Evolutionary conservation across 768 basidiomycete genomes (phyloP).

Genomic region (Russula abietina): DNA sequence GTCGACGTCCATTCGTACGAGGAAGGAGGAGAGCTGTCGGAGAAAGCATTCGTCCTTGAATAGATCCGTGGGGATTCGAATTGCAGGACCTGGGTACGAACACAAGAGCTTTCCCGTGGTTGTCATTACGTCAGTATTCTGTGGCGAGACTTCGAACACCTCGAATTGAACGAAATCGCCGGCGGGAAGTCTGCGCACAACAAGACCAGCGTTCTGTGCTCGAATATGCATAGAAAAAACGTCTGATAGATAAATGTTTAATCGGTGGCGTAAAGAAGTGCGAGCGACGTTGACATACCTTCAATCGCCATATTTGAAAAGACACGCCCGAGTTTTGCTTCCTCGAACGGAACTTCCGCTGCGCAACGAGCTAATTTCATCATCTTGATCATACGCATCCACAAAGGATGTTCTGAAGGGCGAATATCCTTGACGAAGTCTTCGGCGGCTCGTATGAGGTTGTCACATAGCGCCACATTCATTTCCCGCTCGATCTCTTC

Average conservation of each 20-base stretch:
- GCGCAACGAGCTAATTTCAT: not conserved
- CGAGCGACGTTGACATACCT: not conserved
- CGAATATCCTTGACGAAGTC: conserved; percentile 1
- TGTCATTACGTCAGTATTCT: conserved; percentile 34
- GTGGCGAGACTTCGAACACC: conserved; percentile 41
- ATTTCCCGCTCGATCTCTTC: not conserved
- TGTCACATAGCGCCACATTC: conserved; percentile 12
- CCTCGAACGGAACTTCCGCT: not conserved
- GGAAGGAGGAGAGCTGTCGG: conserved; percentile 35
- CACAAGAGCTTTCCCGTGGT: conserved; percentile 39
- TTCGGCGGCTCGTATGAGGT: not conserved
- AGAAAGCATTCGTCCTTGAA: conserved; percentile 32
- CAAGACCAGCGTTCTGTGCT: conserved; percentile 7
- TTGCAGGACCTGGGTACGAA: conserved; percentile 43
- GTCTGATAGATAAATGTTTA: not conserved
- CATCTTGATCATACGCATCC: conserved; percentile 14
- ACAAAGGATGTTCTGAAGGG: not conserved
- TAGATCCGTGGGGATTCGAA: conserved; percentile 31
- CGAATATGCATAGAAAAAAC: conserved; percentile 12
- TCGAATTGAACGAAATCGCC: conserved; percentile 25
- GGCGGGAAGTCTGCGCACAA: not conserved
- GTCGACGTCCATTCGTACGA: conserved; percentile 35
- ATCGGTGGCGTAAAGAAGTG: not conserved
- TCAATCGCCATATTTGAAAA: not conserved
- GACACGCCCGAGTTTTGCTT: not conserved